A percentile compares a stretch with the other conserved stretches of the same genome.
Conservation (phyloP, 2,329 filamentous ascomycete species). For the Clarireedia monteithiana region DNA sequence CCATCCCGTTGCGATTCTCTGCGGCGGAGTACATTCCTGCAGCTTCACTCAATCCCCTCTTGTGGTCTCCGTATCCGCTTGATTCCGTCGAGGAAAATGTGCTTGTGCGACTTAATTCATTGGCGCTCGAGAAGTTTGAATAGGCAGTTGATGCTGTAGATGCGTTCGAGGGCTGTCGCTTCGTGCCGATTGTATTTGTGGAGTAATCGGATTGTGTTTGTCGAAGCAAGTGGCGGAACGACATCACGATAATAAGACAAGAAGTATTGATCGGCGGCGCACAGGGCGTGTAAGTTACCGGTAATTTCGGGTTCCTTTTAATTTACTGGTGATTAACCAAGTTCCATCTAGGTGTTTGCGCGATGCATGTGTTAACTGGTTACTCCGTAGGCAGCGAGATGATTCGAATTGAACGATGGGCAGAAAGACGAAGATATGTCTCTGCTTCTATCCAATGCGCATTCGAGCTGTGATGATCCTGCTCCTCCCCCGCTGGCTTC, state of each 20-base stretch:
- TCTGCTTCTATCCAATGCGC: too few relatives aligned
- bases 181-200: conserved; percentile 24
- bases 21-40: conserved; percentile 45
- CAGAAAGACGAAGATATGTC: too few relatives aligned
- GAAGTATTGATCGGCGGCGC: neutral
- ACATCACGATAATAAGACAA: conserved; percentile 36
- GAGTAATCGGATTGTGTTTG: conserved; percentile 46
- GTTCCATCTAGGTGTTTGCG: neutral
- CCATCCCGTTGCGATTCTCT: conserved; percentile 37
- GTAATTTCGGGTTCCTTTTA: neutral
- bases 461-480: too few relatives aligned
- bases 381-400: too few relatives aligned
- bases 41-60: conserved; percentile 69
- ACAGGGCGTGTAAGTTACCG: neutral
- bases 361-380: too few relatives aligned
- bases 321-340: neutral
- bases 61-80: conserved; percentile 53
- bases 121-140: conserved; percentile 42
- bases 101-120: conserved; percentile 55
- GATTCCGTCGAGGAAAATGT: conserved; percentile 69
- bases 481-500: too few relatives aligned
- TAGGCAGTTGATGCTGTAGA: conserved; percentile 65
- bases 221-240: conserved; percentile 51
- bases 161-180: conserved; percentile 59
- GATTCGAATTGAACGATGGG: too few relatives aligned